Conservation (phyloP, 306 rosid species). For the Neltuma alba region DNA sequence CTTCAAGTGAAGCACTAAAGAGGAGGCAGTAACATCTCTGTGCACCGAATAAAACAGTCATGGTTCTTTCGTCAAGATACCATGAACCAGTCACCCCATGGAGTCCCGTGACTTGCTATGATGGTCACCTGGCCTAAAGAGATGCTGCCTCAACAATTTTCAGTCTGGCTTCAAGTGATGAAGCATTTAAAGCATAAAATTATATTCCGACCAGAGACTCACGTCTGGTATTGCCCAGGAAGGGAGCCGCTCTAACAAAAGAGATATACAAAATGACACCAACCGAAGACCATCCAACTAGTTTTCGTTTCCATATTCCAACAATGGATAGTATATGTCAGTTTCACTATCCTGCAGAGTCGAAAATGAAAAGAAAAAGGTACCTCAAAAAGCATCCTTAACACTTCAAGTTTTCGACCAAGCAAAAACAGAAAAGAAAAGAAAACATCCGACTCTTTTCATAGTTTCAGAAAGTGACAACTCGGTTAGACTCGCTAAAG, state of each 20-base stretch:
- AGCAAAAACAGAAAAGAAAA: not conserved
- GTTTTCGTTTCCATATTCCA: slow-evolving; percentile 5
- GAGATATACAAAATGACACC: not conserved
- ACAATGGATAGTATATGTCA: slow-evolving; percentile 16
- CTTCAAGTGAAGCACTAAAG: no score
- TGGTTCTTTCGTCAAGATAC: not conserved
- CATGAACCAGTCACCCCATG: not conserved
- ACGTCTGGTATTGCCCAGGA: not conserved
- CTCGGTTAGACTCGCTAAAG: not conserved
- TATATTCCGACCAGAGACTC: not conserved
- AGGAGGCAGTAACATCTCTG: no score
- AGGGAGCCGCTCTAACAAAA: not conserved
- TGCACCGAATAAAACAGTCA: no score
- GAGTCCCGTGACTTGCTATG: not conserved
- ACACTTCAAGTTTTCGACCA: not conserved
- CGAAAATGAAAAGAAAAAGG: not conserved
- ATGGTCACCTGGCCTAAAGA: not conserved
- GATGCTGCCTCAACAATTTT: not conserved
- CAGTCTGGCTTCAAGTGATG: not conserved
- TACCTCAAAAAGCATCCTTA: slow-evolving; percentile 34
- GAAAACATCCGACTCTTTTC: not conserved
- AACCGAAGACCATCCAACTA: slow-evolving; percentile 14
- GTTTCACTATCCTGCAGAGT: slow-evolving; percentile 19
- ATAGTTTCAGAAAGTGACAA: slow-evolving; percentile 20
- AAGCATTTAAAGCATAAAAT: not conserved